Percentiles rank a stretch among this genome's conserved stretches.
These are phyloP conservation scores for Auricularia auricula-judae DNA, from an alignment of 768 basidiomycete genomes.

Conservation along the genomic window DNA sequence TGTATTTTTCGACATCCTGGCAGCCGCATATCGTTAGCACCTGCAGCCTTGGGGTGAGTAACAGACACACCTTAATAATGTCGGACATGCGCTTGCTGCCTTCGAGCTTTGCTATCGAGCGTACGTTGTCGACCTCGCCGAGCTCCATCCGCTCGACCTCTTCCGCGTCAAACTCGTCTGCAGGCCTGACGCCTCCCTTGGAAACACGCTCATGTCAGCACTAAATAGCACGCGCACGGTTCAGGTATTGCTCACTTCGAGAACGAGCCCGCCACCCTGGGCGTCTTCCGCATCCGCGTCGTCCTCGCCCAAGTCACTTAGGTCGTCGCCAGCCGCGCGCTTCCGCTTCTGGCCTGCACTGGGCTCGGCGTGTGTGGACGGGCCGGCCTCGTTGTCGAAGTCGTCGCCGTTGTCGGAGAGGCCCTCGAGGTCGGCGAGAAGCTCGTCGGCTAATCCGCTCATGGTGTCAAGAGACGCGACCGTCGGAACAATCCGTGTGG, in stretches of 20 bases:
- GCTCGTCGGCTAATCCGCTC: conserved; percentile 25
- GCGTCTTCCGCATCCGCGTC: conserved; percentile 25
- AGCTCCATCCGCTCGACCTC: conserved; percentile 95
- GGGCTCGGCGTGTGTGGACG: neutral
- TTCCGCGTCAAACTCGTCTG: conserved; percentile 91
- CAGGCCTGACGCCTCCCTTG: conserved; percentile 74
- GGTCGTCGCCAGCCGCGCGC: conserved; percentile 38
- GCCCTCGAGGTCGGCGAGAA: conserved; percentile 22
- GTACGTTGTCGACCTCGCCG: conserved; percentile 71
- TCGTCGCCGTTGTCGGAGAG: conserved; percentile 14
- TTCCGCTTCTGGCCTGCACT: neutral
- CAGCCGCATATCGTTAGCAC: neutral
- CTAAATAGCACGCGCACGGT: neutral
- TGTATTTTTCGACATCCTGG: conserved; percentile 86
- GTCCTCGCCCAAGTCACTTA: conserved; percentile 37
- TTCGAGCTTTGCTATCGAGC: conserved; percentile 79
- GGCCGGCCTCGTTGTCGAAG: conserved; percentile 22
- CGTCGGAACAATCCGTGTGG: neutral
- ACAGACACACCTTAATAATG: conserved; percentile 53
- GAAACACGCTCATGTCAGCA: conserved; percentile 11
- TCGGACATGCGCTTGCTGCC: conserved; percentile 83
- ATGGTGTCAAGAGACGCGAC: neutral
- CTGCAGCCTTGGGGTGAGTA: neutral
- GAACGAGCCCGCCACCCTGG: conserved; percentile 48
- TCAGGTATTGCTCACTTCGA: conserved; percentile 31